Evolutionary conservation across 2,329 filamentous ascomycete species (phyloP).

Genomic region (Nigrospora osmanthi): DNA sequence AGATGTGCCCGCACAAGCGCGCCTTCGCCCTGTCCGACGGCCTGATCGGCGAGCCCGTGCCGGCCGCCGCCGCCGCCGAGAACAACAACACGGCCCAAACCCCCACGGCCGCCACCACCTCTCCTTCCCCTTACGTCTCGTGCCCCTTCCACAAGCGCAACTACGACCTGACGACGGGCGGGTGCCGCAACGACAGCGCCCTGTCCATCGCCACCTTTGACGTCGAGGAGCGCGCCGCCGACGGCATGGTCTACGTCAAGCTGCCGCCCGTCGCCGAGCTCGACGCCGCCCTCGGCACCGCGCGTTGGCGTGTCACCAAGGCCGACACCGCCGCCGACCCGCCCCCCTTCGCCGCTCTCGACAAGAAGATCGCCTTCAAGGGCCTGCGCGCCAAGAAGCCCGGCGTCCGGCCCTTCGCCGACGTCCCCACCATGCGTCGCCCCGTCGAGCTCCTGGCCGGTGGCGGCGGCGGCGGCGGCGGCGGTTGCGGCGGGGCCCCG

Average conservation of each 20-base stretch:
- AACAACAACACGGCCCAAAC: background rate
- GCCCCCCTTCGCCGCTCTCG: slow-evolving; percentile 33
- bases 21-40: slow-evolving; percentile 86
- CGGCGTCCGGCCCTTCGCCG: slow-evolving; percentile 24
- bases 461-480: slow-evolving; percentile 19
- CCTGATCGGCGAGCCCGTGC: slow-evolving; percentile 61
- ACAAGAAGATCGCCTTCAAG: slow-evolving; percentile 35
- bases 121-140: slow-evolving; percentile 63
- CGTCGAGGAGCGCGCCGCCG: slow-evolving; percentile 59
- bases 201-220: slow-evolving; percentile 79
- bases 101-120: slow-evolving; percentile 19
- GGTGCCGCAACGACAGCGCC: slow-evolving; percentile 65
- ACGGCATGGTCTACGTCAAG: slow-evolving; percentile 73
- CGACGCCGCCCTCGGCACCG: slow-evolving; percentile 69
- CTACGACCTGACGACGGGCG: slow-evolving; percentile 66
- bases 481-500: slow-evolving; percentile 33
- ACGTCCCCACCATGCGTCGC: slow-evolving; percentile 23
- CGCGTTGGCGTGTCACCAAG: slow-evolving; percentile 70
- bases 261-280: slow-evolving; percentile 75
- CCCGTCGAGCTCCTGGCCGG: slow-evolving; percentile 27
- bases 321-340: slow-evolving; percentile 42
- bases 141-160: slow-evolving; percentile 90
- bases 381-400: slow-evolving; percentile 35
- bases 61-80: slow-evolving; percentile 1
- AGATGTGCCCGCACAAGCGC: slow-evolving; percentile 92